Base-by-base conservation (phyloP, 75 land plant genomes). In the Larix kaempferi region DNA sequence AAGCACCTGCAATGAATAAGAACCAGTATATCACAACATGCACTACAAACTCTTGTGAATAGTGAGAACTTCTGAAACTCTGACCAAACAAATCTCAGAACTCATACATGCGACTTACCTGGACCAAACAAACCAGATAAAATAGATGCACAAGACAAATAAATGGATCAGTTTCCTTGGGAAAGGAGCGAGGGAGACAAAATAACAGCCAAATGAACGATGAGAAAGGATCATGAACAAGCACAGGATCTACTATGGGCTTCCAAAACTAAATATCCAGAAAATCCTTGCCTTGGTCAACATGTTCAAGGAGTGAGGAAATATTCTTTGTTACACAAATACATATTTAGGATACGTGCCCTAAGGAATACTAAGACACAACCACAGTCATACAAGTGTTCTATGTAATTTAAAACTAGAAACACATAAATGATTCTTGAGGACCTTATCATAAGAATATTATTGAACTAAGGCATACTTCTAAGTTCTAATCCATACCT, bases 201-300 rank as follows among this genome's bases (percentile, higher is more conserved):
- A 89, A 97, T n/a, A 97, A 86, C 61, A 87, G 74, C 98, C 98
- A 97, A 79, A 93, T 82, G 71, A 97, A 81, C 2, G 99, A 89
- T 75, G 95, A 92, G 65, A 97, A 97, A 8, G 98, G 90, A 79
- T 97, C 99, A 79, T 83, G 98, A 71, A 86, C 79, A 74, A 97
- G 83, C 71, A 97, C 79, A 26, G 99, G 99, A 86, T 92, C 94
- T 71, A 91, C 91, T 58, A 84, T 82, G 35, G 87, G 85, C 60
- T 86, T 90, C 95, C 91, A 97, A 61, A 97, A 91, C 57, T 87
- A 86, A 35, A 84, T 77, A 71, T 94, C 95, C 35, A 87, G 86
- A 71, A 73, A 89, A 71, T 76, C 61, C 1, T 82, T 79, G 59
- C 89, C 89, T 58, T 76, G 76, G 19, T 87, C 89, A 59, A 66